These are phyloP conservation scores for Polyporus tsugae DNA, from an alignment of 1,284 basidiomycete species.

Conservation along the genomic window DNA sequence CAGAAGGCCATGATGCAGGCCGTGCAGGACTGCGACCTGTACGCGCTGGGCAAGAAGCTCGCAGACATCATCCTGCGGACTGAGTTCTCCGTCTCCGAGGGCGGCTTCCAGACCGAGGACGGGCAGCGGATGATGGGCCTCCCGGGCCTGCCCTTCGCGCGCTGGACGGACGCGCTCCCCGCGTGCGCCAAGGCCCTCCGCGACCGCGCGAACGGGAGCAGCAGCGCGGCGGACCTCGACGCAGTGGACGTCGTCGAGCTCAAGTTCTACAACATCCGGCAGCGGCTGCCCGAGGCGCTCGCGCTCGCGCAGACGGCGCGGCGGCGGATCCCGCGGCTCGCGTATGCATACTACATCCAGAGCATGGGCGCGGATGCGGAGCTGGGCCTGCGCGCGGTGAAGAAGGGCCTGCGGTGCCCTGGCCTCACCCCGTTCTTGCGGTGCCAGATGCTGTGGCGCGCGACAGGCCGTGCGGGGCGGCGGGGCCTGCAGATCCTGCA, in stretches of 20 bases:
- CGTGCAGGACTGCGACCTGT: constrained; percentile 54
- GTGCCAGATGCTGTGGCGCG: constrained; percentile 58
- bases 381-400: constrained; percentile 53
- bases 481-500: constrained; percentile 57
- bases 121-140: constrained; percentile 43
- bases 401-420: constrained; percentile 59
- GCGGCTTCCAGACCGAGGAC: constrained; percentile 49
- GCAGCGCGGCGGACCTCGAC: constrained; percentile 50
- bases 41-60: constrained; percentile 56
- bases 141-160: constrained; percentile 54
- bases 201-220: constrained; percentile 39
- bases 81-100: constrained; percentile 64
- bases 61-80: constrained; percentile 56
- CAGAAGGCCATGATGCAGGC: constrained; percentile 57
- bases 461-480: constrained; percentile 60
- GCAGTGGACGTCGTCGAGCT: constrained; percentile 67
- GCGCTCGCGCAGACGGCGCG: constrained; percentile 53
- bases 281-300: constrained; percentile 53
- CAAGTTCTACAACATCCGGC: constrained; percentile 59
- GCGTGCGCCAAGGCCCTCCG: constrained; percentile 61
- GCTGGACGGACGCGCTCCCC: constrained; percentile 63
- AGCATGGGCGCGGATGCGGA: constrained; percentile 43
- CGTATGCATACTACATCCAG: constrained; percentile 67
- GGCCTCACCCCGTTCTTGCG: constrained; percentile 35
- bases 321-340: constrained; percentile 59